Evolutionary conservation across 2,329 filamentous ascomycete genomes (phyloP), one percentile per base, ranked within the genome.

Genomic region (Fusarium sp.): DNA sequence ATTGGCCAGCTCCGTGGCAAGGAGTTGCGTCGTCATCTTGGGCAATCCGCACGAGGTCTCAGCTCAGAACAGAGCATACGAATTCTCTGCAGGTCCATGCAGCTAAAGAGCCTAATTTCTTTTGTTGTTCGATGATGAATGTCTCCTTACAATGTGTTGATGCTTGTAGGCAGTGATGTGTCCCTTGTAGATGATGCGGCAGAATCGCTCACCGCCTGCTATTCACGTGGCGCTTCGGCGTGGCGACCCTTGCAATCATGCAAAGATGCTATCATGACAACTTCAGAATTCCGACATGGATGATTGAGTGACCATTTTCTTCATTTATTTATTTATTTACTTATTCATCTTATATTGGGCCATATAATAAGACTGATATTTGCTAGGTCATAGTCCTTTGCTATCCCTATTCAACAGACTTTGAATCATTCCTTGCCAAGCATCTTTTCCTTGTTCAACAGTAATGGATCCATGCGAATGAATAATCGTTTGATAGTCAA

Each of bases 101-200:
- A 80, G 71, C 67, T 73, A 32, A 20, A 45, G 50, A 46, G 52
- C 30, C n/a, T 14, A 40, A 50, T 66, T 66, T 62, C 20, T 65
- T 46, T 42, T 52, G 65, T 58, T 58, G 67, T 54, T 60, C 59
- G 55, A 69, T 56, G 67, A 74, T 57, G 48, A 70, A 67, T 50
- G 59, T 67, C 66, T 67, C 46, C 41, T 56, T 63, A 41, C 62
- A 38, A 40, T 42, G 54, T 23, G 74, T 67, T 67, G 48, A 69
- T 62, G 60, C 65, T 67, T 53, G 63, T 68, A 75, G 70, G 67
- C 63, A 76, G 65, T 73, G 75, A 76, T 76, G 75, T 76, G 75
- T 76, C 75, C 75, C 73, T 76, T 77, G 75, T 72, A 71, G 66
- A 75, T 73, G 70, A 76, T 30, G 75, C 56, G 75, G 75, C 75